Evolutionary conservation across 1,284 basidiomycete species (phyloP).

Genomic region (Boletellus dicymbophilus): DNA sequence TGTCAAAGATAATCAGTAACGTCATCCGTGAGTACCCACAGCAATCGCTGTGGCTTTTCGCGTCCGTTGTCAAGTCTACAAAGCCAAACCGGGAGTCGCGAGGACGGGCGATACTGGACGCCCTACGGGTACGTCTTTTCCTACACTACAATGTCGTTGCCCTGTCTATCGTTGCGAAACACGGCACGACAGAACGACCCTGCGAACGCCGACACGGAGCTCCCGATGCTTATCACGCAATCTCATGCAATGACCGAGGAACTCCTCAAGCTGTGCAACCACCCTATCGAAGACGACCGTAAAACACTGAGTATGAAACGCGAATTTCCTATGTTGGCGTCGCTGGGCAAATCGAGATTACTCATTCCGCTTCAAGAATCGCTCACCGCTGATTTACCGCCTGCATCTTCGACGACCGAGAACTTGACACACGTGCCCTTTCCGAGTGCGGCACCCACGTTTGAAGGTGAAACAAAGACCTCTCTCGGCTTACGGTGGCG

Average conservation of each 20-base stretch:
- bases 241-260: conserved; percentile 67
- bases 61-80: conserved; percentile 87
- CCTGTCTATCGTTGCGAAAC: neutral
- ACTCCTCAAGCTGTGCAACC: conserved; percentile 69
- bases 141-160: neutral
- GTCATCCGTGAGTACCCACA: conserved; percentile 87
- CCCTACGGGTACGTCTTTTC: conserved; percentile 55
- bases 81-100: conserved; percentile 63
- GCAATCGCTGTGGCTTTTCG: conserved; percentile 94
- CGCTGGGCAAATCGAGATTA: conserved; percentile 63
- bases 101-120: conserved; percentile 66
- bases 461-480: conserved; percentile 63
- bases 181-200: conserved; percentile 41
- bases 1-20: conserved; percentile 71
- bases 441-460: conserved; percentile 75
- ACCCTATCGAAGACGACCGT: conserved; percentile 50
- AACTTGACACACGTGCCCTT: conserved; percentile 82
- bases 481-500: neutral
- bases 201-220: conserved; percentile 36
- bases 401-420: conserved; percentile 54
- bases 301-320: conserved; percentile 59
- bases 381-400: conserved; percentile 86
- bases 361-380: conserved; percentile 95
- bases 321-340: conserved; percentile 64
- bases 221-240: conserved; percentile 55